A percentile compares a stretch with the other conserved stretches of the same genome.
Evolutionary conservation across 2,329 filamentous ascomycete species (phyloP).

Genomic region (Hypocreales sp.): DNA sequence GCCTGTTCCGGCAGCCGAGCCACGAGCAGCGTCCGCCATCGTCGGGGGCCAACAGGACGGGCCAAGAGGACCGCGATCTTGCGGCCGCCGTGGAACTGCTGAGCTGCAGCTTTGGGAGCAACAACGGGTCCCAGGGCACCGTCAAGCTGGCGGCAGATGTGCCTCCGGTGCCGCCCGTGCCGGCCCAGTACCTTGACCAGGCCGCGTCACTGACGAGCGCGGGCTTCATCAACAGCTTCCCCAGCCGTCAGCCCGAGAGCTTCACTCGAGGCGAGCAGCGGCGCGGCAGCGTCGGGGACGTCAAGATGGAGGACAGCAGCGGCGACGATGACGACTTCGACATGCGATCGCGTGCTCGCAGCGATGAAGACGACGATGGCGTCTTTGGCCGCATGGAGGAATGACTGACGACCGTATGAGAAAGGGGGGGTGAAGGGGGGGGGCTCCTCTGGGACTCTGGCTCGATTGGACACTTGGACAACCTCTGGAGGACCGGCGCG

Average conservation of each 20-base stretch:
- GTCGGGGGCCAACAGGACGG: constrained; percentile 58
- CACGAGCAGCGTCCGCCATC: constrained; percentile 64
- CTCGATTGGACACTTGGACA: constrained; percentile 3
- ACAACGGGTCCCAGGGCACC: constrained; percentile 46
- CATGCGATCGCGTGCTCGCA: constrained; percentile 43
- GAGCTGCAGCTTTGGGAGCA: constrained; percentile 80
- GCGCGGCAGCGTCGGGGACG: constrained; percentile 34
- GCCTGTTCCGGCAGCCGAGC: constrained; percentile 57
- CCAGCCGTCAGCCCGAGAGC: constrained; percentile 45
- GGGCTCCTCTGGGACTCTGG: no score
- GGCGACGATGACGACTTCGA: constrained; percentile 59
- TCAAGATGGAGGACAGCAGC: constrained; percentile 53
- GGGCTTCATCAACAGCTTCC: constrained; percentile 49
- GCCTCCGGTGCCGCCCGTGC: constrained; percentile 77
- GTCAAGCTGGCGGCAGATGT: constrained; percentile 53
- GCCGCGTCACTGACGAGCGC: constrained; percentile 38
- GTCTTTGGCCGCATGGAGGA: constrained; percentile 97
- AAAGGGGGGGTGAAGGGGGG: no score
- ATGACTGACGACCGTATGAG: constrained; percentile 25
- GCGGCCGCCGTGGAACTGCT: constrained; percentile 82
- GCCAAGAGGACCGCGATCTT: constrained; percentile 74
- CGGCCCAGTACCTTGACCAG: constrained; percentile 60
- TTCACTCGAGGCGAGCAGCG: constrained; percentile 45
- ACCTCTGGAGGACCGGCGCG: constrained; percentile 11
- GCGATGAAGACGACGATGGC: constrained; percentile 85